Base-by-base conservation (phyloP, 441 rosid genomes). In the Syzygium syzygioides region DNA sequence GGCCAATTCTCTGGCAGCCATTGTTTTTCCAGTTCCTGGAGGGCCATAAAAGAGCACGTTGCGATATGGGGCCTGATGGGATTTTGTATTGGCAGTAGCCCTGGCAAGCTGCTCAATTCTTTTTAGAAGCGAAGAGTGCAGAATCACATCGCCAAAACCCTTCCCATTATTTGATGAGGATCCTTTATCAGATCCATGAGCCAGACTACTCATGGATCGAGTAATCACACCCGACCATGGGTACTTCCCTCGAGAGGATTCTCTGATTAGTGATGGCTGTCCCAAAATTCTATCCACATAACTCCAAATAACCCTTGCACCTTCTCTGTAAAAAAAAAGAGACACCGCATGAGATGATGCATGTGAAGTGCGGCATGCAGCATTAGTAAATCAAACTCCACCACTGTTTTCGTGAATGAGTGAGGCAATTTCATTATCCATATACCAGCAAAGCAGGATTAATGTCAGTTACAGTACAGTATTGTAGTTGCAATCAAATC, bases 11-110 rank as follows among this genome's bases (percentile, higher is more conserved):
- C 99, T 94, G 68, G 99, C 99, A 87, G 97, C 99, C 99, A 98
- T 98, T 79, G 99, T 97, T 93, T 98, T 98, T 85, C 99, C 99
- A 17, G 99, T 98, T 92, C 99, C 99, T 87, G 99, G 99, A 89
- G 99, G 99, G 48, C 99, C 99, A 79, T 97, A 95, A 92, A 98
- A 96, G 86, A 97, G 97, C 98, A 98, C 94, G 88, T 98, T 98
- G 55, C 99, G 92, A 90, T 95, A 98, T 53, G 99, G 99, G 45
- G 99, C 99, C 87, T 95, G 95, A 91, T 98, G 98, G 56, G 95
- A 90, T 92, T 98, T 98, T 26, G 99, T 98, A 92, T 98, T 98
- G 60, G 99, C 98, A 57, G 99, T 98, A 66, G 99, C 98, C 90
- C 91, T 92, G 85, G 99, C 93, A 84, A 97, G 93, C 90, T 97